Percentiles rank a stretch among this genome's conserved stretches.
phyloP scores from a whole-genome alignment of 176 grass and related monocot genomes.

The Oryza longistaminata region DNA sequence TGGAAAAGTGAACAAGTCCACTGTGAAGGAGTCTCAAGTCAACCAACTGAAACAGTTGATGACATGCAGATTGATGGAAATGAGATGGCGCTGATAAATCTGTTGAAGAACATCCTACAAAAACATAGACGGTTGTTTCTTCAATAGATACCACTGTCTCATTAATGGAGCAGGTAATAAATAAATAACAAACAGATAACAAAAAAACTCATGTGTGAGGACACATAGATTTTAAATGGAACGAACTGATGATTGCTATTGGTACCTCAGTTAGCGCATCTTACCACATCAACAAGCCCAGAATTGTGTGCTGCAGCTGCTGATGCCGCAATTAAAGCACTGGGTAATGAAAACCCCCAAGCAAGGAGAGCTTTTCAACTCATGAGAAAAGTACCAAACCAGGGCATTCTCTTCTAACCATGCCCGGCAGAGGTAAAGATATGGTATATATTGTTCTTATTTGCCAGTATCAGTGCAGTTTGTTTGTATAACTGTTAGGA shows the following conservation, averaged over 20 bases:
- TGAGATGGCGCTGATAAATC: constrained; percentile 50
- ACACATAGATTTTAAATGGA: constrained; percentile 2
- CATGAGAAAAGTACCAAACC: constrained; percentile 55
- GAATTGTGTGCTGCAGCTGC: constrained; percentile 73
- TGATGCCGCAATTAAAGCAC: constrained; percentile 60
- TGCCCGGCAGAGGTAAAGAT: constrained; percentile 53
- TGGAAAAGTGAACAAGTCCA: constrained; percentile 43
- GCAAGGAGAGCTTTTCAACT: constrained; percentile 61
- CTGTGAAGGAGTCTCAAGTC: constrained; percentile 48
- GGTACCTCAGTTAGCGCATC: constrained; percentile 62
- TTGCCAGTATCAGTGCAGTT: neutral
- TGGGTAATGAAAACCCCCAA: constrained; percentile 65
- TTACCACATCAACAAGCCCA: constrained; percentile 62
- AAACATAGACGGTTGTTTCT: constrained; percentile 63
- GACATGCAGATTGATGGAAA: constrained; percentile 57
- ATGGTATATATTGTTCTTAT: constrained; percentile 14
- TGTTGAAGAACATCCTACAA: constrained; percentile 59
- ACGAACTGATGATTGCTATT: constrained; percentile 40
- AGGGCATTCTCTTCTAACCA: constrained; percentile 50
- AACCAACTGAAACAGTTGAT: constrained; percentile 42
- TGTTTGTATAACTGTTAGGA: constrained; percentile 4
- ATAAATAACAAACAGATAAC: neutral
- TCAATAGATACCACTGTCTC: constrained; percentile 57
- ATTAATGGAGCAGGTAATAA: constrained; percentile 81
- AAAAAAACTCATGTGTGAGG: neutral